Percentiles rank a stretch among this genome's conserved stretches.
These are phyloP conservation scores for Talaromyces trachyspermus DNA, from an alignment of 495 filamentous ascomycete species.

Conservation along the genomic window DNA sequence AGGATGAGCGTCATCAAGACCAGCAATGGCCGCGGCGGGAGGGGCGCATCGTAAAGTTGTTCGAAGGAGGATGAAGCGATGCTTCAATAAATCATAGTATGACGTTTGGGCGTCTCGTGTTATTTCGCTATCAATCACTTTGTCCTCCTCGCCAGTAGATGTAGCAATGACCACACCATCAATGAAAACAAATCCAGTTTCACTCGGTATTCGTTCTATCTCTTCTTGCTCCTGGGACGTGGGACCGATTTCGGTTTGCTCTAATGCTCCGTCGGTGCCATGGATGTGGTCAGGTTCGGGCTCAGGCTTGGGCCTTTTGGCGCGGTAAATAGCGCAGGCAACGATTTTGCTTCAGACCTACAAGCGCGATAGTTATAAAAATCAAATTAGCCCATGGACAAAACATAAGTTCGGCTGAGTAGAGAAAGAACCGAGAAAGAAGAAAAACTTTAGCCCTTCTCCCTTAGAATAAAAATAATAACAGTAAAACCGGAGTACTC, in stretches of 20 bases:
- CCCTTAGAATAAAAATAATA: conserved; percentile 7
- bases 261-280: conserved; percentile 26
- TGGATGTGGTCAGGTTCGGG: too few relatives aligned
- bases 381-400: conserved; percentile 5
- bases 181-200: conserved; percentile 10
- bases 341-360: conserved; percentile 63
- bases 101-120: conserved; percentile 45
- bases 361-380: conserved; percentile 11
- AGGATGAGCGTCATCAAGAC: conserved; percentile 50
- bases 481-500: conserved; percentile 26
- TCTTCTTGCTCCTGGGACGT: conserved; percentile 17
- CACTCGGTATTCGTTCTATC: conserved; percentile 1
- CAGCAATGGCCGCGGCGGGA: conserved; percentile 36
- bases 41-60: conserved; percentile 48
- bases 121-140: conserved; percentile 15
- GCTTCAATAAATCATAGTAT: conserved; percentile 56
- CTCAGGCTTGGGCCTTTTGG: conserved; percentile 32
- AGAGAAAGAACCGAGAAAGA: conserved; percentile 7
- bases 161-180: conserved; percentile 9
- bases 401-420: conserved; percentile 9
- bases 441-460: conserved; percentile 5
- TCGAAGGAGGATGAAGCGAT: conserved; percentile 53
- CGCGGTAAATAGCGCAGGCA: conserved; percentile 60
- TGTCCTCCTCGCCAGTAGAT: not conserved
- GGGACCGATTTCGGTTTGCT: conserved; percentile 15